phyloP scores from a whole-genome alignment of 1,284 basidiomycete genomes.

The Amylostereum chailletii region DNA sequence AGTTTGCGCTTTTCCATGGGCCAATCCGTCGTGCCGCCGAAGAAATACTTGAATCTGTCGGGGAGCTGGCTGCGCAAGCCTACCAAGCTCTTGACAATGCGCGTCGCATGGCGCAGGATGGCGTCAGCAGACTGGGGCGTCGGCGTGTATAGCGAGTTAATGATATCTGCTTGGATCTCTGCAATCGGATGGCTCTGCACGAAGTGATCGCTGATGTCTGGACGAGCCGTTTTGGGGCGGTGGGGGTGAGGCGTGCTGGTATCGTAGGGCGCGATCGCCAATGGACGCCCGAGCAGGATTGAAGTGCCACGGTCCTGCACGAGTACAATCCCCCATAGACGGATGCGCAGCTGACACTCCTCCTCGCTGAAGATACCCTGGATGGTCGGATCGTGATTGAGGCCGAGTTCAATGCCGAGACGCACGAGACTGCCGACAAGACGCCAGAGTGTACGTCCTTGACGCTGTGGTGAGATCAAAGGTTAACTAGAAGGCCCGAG shows the following conservation, averaged over 20 bases:
- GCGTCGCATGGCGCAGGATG: slow-evolving; percentile 64
- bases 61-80: slow-evolving; percentile 60
- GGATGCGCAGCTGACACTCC: slow-evolving; percentile 67
- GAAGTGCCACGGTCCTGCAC: slow-evolving; percentile 79
- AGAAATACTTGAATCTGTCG: slow-evolving; percentile 61
- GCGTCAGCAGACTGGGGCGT: slow-evolving; percentile 54
- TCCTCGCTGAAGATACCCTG: slow-evolving; percentile 63
- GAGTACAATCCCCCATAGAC: slow-evolving; percentile 73
- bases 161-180: slow-evolving; percentile 78
- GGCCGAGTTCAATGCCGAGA: slow-evolving; percentile 68
- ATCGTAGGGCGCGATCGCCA: slow-evolving; percentile 69
- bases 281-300: slow-evolving; percentile 73
- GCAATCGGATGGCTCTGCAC: slow-evolving; percentile 59
- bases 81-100: slow-evolving; percentile 67
- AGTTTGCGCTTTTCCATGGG: slow-evolving; percentile 52
- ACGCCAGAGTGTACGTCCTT: slow-evolving; percentile 77
- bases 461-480: slow-evolving; percentile 41
- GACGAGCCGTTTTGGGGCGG: slow-evolving; percentile 33
- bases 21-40: slow-evolving; percentile 68
- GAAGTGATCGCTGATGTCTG: slow-evolving; percentile 61
- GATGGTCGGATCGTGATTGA: slow-evolving; percentile 72
- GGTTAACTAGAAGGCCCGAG: slow-evolving; percentile 3
- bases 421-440: slow-evolving; percentile 75
- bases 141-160: slow-evolving; percentile 73
- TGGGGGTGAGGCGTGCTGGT: slow-evolving; percentile 67